A percentile compares a stretch with the other conserved stretches of the same genome.
Conservation (phyloP, 163 green algal genomes). For the Chlamydomonas reinhardtii region DNA sequence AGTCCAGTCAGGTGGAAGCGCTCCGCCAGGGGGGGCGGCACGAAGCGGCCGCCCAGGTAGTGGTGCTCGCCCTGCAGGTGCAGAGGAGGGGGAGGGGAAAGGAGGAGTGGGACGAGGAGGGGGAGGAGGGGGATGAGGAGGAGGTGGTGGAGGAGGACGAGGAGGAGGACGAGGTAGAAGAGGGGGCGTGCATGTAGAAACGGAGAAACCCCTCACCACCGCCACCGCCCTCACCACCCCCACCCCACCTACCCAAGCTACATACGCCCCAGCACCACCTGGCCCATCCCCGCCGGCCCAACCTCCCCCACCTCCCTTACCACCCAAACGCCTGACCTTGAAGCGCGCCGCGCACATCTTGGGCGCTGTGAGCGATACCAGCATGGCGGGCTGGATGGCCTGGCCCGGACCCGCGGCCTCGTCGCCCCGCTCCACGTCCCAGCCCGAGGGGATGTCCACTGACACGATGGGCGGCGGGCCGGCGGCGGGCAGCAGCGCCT, state of each 20-base stretch:
- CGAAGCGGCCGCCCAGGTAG: conserved; percentile 96
- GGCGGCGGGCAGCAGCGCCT: conserved; percentile 63
- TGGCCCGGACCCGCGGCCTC: neutral
- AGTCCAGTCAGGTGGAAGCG: conserved; percentile 86
- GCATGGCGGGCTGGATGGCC: conserved; percentile 88
- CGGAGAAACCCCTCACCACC: too few species aligned
- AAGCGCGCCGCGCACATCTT: conserved; percentile 90
- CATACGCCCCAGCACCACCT: too few species aligned
- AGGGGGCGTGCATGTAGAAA: too few species aligned
- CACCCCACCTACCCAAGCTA: too few species aligned
- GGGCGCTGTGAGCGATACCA: conserved; percentile 95
- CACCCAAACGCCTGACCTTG: conserved; percentile 19
- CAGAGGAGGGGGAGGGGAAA: too few species aligned
- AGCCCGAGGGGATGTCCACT: conserved; percentile 94
- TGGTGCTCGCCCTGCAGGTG: conserved; percentile 81
- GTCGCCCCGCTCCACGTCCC: conserved; percentile 91
- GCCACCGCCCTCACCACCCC: too few species aligned
- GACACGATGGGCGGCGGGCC: conserved; percentile 77
- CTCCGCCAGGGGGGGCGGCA: conserved; percentile 85
- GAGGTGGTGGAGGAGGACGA: too few species aligned
- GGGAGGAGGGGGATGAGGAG: too few species aligned
- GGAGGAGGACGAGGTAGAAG: too few species aligned
- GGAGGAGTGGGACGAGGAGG: too few species aligned
- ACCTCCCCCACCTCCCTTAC: too few species aligned
- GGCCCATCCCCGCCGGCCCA: too few species aligned